These are phyloP conservation scores for Afroboletus lepidellus DNA, from an alignment of 1,284 basidiomycete genomes.

Conservation along the genomic window DNA sequence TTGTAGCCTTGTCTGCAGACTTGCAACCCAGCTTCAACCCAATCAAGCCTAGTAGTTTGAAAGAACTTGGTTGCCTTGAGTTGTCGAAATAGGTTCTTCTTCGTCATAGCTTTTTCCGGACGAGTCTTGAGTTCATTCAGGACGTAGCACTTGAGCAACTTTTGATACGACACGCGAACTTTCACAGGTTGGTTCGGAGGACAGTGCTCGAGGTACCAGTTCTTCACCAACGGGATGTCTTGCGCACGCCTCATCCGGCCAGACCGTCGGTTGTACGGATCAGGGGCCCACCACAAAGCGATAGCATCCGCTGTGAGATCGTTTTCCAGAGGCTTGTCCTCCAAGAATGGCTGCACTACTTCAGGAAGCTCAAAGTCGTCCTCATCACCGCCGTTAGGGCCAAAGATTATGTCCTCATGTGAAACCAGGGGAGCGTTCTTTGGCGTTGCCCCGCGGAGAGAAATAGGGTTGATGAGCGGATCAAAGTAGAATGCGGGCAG, in stretches of 20 bases:
- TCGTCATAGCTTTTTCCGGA: slow-evolving; percentile 94
- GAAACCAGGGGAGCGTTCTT: slow-evolving; percentile 82
- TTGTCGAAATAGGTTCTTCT: slow-evolving; percentile 95
- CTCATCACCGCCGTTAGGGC: slow-evolving; percentile 78
- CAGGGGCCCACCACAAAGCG: slow-evolving; percentile 97
- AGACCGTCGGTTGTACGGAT: slow-evolving; percentile 92
- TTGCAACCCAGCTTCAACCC: slow-evolving; percentile 99
- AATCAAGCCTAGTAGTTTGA: slow-evolving; percentile 96
- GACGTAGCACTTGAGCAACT: slow-evolving; percentile 95
- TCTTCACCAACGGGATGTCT: slow-evolving; percentile 94
- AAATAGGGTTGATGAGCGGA: slow-evolving; percentile 96
- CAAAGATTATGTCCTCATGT: slow-evolving; percentile 93
- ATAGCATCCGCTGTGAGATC: slow-evolving; percentile 96
- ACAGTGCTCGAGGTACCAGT: slow-evolving; percentile 98
- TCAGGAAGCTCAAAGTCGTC: slow-evolving; percentile 90
- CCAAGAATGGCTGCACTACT: slow-evolving; percentile 80
- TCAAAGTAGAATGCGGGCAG: slow-evolving; percentile 99
- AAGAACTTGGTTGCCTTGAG: slow-evolving; percentile 99
- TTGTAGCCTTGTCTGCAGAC: slow-evolving; percentile 99
- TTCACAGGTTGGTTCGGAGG: slow-evolving; percentile 96
- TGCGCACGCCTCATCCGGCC: slow-evolving; percentile 93
- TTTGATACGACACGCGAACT: slow-evolving; percentile 99
- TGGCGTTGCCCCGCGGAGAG: slow-evolving; percentile 78
- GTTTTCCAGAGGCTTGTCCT: slow-evolving; percentile 80
- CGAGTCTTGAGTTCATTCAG: slow-evolving; percentile 90